Conservation (phyloP, 2,329 filamentous ascomycete genomes). For the Aureobasidium leucospermi region DNA sequence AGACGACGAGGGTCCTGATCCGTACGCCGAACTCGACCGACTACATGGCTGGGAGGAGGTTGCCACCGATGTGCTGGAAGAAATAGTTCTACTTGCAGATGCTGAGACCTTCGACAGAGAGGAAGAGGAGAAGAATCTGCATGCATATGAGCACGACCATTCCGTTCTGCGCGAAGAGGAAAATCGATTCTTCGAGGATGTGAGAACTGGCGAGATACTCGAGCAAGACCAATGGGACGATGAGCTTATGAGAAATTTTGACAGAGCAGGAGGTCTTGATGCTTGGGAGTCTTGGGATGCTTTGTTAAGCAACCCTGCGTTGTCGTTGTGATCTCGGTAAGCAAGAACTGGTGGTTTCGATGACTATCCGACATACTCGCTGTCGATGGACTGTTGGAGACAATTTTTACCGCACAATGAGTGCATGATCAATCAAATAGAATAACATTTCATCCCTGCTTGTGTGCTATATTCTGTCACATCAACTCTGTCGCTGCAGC, state of each 20-base stretch:
- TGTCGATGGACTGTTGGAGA: too few relatives aligned
- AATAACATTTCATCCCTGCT: too few relatives aligned
- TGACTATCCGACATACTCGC: too few relatives aligned
- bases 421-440: too few relatives aligned
- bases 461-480: too few relatives aligned
- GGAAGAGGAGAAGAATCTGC: background rate
- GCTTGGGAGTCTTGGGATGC: background rate
- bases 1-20: background rate
- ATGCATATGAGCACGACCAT: background rate
- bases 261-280: background rate
- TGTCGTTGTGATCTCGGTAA: background rate
- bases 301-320: background rate
- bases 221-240: background rate
- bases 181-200: background rate
- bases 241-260: background rate
- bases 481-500: too few relatives aligned
- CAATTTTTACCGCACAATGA: too few relatives aligned
- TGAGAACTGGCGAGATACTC: background rate
- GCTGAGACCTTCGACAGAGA: background rate
- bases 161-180: background rate
- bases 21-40: background rate
- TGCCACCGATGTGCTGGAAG: background rate
- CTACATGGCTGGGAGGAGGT: background rate
- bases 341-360: background rate
- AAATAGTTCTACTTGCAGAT: background rate